phyloP scores from a whole-genome alignment of 352 stramenopile genomes.

The Pythium rishiriense region DNA sequence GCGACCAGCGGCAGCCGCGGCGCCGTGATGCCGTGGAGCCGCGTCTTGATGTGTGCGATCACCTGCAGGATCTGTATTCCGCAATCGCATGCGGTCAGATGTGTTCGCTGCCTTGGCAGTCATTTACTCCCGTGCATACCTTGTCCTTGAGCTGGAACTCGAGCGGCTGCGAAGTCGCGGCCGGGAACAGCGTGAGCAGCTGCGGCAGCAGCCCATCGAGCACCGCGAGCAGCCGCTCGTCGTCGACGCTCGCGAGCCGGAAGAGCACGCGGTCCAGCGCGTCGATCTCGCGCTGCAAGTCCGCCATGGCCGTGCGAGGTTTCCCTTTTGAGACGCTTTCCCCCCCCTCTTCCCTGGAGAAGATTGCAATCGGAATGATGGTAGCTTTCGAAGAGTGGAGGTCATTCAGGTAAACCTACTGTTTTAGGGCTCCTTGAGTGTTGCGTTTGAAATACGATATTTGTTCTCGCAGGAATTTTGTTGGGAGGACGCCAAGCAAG shows the following conservation, averaged over 20 bases:
- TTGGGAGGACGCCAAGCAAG: neutral
- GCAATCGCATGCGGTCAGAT: neutral
- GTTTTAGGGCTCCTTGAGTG: neutral
- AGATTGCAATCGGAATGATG: constrained; percentile 12
- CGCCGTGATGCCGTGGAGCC: constrained; percentile 50
- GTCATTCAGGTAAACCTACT: neutral
- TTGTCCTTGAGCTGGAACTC: constrained; percentile 69
- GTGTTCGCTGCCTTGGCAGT: neutral
- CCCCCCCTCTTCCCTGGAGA: constrained; percentile 7
- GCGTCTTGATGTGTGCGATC: constrained; percentile 71
- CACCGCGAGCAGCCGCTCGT: constrained; percentile 63
- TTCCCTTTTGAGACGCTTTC: constrained; percentile 1
- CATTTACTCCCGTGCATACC: constrained; percentile 34
- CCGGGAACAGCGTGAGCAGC: constrained; percentile 64
- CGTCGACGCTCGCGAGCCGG: constrained; percentile 67
- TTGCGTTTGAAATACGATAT: neutral
- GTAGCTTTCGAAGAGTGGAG: neutral
- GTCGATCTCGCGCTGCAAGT: constrained; percentile 55
- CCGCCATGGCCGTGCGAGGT: constrained; percentile 3
- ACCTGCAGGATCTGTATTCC: constrained; percentile 63
- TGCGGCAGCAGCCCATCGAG: constrained; percentile 67
- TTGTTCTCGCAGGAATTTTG: no score
- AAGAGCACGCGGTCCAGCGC: constrained; percentile 79
- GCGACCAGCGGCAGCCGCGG: constrained; percentile 52
- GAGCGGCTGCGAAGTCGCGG: constrained; percentile 32